These are phyloP conservation scores for Tylopilus plumbeoviolaceoides DNA, from an alignment of 768 basidiomycete species.

Conservation along the genomic window DNA sequence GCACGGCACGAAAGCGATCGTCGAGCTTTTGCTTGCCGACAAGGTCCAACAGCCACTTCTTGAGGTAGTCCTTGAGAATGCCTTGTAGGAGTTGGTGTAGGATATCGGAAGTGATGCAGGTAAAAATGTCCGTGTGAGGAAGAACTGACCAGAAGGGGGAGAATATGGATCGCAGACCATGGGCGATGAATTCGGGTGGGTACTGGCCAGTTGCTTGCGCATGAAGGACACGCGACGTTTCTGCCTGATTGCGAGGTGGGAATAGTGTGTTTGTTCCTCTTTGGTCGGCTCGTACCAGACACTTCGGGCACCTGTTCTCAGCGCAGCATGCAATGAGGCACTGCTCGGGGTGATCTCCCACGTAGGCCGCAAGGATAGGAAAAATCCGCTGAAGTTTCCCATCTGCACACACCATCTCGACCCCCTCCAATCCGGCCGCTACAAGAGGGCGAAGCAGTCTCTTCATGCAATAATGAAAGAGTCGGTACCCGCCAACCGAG, in stretches of 20 bases:
- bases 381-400: background rate
- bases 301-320: too few species aligned
- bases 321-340: too few species aligned
- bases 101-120: background rate
- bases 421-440: background rate
- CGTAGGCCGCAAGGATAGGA: too few species aligned
- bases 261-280: too few species aligned
- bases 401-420: slow-evolving; percentile 5
- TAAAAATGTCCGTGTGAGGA: background rate
- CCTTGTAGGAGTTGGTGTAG: slow-evolving; percentile 4
- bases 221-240: background rate
- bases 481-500: background rate
- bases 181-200: background rate
- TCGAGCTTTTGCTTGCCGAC: background rate
- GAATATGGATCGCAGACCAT: background rate
- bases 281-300: too few species aligned
- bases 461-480: slow-evolving; percentile 9
- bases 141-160: slow-evolving; percentile 2
- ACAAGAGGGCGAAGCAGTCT: background rate
- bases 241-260: background rate
- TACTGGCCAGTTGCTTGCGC: background rate
- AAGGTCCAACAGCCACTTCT: background rate
- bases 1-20: background rate
- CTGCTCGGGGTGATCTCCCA: too few species aligned
- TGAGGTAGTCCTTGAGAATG: slow-evolving; percentile 1